These are phyloP conservation scores for Macrolepiota dolichaula DNA, from an alignment of 768 basidiomycete genomes.

Conservation along the genomic window DNA sequence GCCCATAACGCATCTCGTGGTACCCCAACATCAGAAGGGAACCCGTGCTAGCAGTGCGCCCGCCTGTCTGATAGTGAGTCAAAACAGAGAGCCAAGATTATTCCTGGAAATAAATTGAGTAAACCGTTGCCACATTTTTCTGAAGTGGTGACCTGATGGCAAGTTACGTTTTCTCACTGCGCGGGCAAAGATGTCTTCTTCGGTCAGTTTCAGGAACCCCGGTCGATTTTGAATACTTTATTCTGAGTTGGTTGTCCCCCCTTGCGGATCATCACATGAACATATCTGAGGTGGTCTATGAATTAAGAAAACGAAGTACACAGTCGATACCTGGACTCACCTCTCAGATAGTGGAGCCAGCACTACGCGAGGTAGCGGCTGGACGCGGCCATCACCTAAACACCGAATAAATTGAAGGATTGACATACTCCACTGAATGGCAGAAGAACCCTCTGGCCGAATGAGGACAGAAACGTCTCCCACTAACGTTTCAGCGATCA, in stretches of 20 bases:
- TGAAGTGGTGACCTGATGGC: background rate
- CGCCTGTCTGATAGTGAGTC: background rate
- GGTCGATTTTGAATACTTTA: background rate
- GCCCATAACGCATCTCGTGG: background rate
- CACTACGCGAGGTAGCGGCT: background rate
- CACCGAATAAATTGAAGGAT: background rate
- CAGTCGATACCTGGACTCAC: background rate
- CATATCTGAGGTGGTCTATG: background rate
- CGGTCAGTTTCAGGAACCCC: background rate
- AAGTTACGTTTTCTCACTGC: background rate
- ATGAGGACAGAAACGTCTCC: background rate
- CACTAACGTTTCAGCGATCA: background rate
- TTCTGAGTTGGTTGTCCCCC: background rate
- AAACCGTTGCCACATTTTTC: background rate
- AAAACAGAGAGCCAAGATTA: background rate
- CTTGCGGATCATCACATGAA: background rate
- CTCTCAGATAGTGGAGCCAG: background rate
- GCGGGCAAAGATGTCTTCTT: background rate
- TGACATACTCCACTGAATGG: background rate
- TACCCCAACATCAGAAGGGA: background rate
- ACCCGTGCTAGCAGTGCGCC: background rate
- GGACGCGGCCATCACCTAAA: background rate
- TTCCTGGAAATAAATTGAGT: background rate
- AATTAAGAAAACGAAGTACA: background rate
- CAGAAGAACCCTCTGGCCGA: background rate